Conservation (phyloP, 371 early-diverging fungal genomes). For the Actinomortierella wolfii region DNA sequence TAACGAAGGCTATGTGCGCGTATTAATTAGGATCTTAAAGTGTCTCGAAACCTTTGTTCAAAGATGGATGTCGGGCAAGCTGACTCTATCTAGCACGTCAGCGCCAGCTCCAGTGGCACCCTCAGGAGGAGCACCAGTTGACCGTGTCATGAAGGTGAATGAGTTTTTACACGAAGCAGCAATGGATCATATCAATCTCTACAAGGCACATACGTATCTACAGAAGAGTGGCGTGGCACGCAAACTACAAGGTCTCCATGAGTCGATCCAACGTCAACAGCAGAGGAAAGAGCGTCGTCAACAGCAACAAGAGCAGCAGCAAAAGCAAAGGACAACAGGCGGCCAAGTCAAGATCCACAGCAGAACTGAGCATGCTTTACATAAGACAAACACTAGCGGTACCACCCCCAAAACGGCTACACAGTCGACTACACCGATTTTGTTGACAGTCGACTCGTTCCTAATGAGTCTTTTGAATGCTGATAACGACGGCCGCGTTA, state of each 20-base stretch:
- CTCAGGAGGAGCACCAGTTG: constrained; percentile 10
- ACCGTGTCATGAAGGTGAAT: constrained; percentile 61
- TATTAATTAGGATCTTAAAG: constrained; percentile 50
- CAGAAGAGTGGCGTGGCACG: constrained; percentile 73
- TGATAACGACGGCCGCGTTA: constrained; percentile 73
- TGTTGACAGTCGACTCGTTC: constrained; percentile 62
- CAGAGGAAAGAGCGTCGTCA: constrained; percentile 13
- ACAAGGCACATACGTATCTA: constrained; percentile 78
- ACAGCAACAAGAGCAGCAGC: constrained; percentile 49
- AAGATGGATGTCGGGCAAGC: constrained; percentile 12
- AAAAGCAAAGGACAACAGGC: constrained; percentile 2
- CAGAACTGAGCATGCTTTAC: no score
- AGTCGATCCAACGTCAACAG: constrained; percentile 16
- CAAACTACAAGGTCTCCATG: constrained; percentile 54
- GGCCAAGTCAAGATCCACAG: constrained; percentile 12
- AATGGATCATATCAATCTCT: constrained; percentile 88
- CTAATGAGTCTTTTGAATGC: constrained; percentile 64
- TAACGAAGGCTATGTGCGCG: constrained; percentile 77
- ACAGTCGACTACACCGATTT: constrained; percentile 47
- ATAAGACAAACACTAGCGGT: constrained; percentile 3
- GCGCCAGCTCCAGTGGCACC: background rate
- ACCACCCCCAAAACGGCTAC: constrained; percentile 1
- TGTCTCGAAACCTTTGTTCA: constrained; percentile 45
- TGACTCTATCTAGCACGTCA: background rate
- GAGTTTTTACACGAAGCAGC: constrained; percentile 72